Evolutionary conservation across 257 asterid genomes (phyloP), one percentile per base, ranked within the genome.

Genomic region (Capsicum rhomboideum): DNA sequence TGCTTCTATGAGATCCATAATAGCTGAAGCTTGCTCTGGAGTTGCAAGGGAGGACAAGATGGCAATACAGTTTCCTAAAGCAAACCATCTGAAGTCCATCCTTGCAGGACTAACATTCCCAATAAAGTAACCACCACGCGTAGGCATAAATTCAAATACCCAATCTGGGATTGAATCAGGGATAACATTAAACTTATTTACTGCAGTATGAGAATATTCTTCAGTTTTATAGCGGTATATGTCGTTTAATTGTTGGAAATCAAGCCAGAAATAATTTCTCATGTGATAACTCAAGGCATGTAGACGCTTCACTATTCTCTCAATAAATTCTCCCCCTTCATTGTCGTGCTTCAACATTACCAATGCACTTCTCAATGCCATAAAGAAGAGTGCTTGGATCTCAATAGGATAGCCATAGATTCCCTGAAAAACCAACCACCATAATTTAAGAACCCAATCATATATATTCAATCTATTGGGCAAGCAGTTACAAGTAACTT

Each of bases 31-130:
- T 85, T 93, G 97, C 74, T 93, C 95, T 0, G 93, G 88, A 52
- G 94, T 93, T 83, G 97, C 92, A 69, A 93, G 92, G 81, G 92
- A 93, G 56, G 94, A 86, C 44, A 93, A 86, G 71, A 93, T 93
- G 6, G 97, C 92, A 64, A 93, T 88, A 82, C 96, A 93, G 75
- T 93, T 93, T 12, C 97, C 97, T 40, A 93, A 85, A 34, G 92
- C 93, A 59, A 93, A 93, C 97, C 96, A 93, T 87, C 97, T 87
- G 78, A 93, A 92, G 80, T 93, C 97, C 97, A 93, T 92, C 83
- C 96, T 88, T 29, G 97, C 96, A 14, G 97, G 97, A 84, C 96
- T 92, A 59, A 93, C 97, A 78, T 93, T 93, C 58, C 97, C 96
- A 18, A 93, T 82, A 86, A 93, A 93, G 80, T 91, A 93, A 63